Conservation (phyloP, 2,329 filamentous ascomycete species). For the Penicillium sp. region DNA sequence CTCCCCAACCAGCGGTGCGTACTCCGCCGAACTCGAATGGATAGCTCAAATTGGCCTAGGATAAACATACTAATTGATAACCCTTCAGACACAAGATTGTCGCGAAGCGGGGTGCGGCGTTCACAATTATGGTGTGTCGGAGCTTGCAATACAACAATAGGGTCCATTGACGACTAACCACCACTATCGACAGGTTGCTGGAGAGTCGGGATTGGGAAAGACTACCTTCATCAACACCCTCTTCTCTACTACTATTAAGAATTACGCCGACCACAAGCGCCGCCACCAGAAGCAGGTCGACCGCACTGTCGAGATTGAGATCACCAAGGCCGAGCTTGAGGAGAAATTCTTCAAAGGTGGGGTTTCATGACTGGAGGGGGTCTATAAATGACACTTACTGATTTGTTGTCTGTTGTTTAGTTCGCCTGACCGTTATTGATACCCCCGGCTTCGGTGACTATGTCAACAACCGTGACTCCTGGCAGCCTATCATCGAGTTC, state of each 20-base stretch:
- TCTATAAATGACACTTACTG: neutral
- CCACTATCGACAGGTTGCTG: conserved; percentile 70
- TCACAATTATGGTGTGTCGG: conserved; percentile 90
- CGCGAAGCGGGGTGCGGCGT: conserved; percentile 86
- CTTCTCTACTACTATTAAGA: conserved; percentile 99
- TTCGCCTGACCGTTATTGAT: conserved; percentile 97
- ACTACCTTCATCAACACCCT: conserved; percentile 99
- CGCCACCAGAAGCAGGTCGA: conserved; percentile 99
- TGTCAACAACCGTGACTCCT: conserved; percentile 99
- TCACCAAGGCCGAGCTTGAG: conserved; percentile 98
- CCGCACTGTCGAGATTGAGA: conserved; percentile 99
- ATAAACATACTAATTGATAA: conserved; percentile 24
- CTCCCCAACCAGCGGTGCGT: conserved; percentile 68
- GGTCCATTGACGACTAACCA: conserved; percentile 24
- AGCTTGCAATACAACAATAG: conserved; percentile 3
- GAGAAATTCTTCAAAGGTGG: conserved; percentile 99
- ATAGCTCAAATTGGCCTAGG: conserved; percentile 7
- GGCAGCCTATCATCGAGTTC: conserved; percentile 99
- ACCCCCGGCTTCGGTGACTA: conserved; percentile 99
- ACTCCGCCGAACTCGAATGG: conserved; percentile 40
- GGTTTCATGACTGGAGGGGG: neutral
- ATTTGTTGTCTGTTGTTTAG: conserved; percentile 48
- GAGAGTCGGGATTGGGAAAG: conserved; percentile 97
- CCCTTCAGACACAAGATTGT: conserved; percentile 66
- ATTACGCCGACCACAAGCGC: conserved; percentile 99